These are phyloP conservation scores for Ophiostoma sp. DNA, from an alignment of 2,329 filamentous ascomycete species.

Conservation along the genomic window DNA sequence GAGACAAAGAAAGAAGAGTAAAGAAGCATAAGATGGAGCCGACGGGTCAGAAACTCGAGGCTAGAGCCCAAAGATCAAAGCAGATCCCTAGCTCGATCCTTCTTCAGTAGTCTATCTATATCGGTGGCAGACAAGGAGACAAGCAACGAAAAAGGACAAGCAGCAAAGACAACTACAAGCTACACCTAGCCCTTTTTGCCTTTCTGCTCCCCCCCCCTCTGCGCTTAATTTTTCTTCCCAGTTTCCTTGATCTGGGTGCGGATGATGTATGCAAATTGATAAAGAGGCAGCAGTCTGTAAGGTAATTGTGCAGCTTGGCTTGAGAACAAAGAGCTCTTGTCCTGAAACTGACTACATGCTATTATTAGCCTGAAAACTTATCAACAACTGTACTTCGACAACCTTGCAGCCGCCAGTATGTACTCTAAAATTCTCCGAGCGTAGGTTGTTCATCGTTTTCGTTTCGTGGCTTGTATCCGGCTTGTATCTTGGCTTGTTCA, in stretches of 20 bases:
- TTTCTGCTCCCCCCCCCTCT: background rate
- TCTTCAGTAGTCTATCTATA: background rate
- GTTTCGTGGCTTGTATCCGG: background rate
- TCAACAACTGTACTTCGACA: background rate
- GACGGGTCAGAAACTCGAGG: too few relatives aligned
- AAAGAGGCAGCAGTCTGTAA: background rate
- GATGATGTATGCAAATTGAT: background rate
- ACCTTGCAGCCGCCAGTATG: background rate
- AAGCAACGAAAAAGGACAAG: background rate
- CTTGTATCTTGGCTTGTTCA: background rate
- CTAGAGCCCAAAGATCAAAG: background rate
- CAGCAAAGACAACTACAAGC: too few relatives aligned
- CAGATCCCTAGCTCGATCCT: slow-evolving; percentile 7
- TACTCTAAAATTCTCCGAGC: slow-evolving; percentile 9
- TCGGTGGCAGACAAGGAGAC: background rate
- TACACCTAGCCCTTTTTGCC: background rate
- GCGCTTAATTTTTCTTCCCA: background rate
- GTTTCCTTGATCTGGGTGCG: background rate
- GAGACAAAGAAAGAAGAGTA: background rate
- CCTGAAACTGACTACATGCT: background rate
- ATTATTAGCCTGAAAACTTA: background rate
- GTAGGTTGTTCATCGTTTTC: background rate
- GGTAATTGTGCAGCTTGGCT: background rate
- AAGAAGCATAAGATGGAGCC: background rate
- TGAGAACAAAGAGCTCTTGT: background rate